Evolutionary conservation across 1,139 yeast species (phyloP), one percentile per base, ranked within the genome.

Genomic region (Geotrichum klebahnii): DNA sequence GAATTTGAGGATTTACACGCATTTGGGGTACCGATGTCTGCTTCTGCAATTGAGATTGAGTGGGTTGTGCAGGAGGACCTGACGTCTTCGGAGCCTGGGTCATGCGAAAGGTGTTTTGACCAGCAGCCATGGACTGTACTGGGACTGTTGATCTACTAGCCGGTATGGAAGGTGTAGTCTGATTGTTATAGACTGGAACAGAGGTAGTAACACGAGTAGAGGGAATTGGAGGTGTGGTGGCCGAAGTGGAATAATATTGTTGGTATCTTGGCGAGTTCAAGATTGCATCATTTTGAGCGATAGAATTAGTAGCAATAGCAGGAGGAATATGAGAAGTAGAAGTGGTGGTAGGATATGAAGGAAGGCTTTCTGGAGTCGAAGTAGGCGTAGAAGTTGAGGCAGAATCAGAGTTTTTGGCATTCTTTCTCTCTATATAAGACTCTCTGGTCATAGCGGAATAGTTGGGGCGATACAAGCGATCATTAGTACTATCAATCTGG

Each of bases 401-500:
- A 43, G 52, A 38, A 46, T 55, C 20, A 51, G 54, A 43, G 51
- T 55, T 22, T 59, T 61, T 5, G 58, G 60, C 39, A 55, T 52
- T 31, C 16, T 32, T 39, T 22, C 39, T 34, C 19, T 32, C 49
- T 10, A 44, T 35, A 14, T 26, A 45, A 3, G 56, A 50, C 40
- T 51, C 59, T 23, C 56, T 46, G 4, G 57, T 54, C 55, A 56
- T 51, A 23, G 40, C 49, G n/a, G 61, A 52, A 42, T 58, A 59
- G 33, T 56, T 54, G 6, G 61, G 59, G 16, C 56, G 55, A 29
- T 56, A 55, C 38, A 49, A 51, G 3, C 49, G 48, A 28, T 52
- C 51, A 37, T 55, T 54, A 14, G 44, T 40, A 35, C 61, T 45
- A 26, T 62, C 61, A 46, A 78, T 63, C 52, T 75, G 72, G 46